Conservation (phyloP, 257 asterid species). For the Datura wrightii region DNA sequence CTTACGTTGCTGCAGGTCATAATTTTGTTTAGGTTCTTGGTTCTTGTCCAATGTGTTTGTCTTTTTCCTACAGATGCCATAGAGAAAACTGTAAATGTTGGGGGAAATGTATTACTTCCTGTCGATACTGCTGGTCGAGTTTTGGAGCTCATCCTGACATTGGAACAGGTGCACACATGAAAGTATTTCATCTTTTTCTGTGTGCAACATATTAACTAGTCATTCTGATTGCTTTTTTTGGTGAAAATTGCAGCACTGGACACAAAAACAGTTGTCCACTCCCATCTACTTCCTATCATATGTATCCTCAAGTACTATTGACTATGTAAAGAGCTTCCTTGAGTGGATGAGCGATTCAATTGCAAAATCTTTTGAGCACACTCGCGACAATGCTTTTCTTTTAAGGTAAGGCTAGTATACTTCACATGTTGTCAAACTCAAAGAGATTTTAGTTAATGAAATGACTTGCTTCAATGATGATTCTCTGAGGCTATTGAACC, state of each 20-base stretch:
- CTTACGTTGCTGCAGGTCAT: not conserved
- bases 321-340: conserved; percentile 91
- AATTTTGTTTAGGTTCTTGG: conserved; percentile 18
- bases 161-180: conserved; percentile 66
- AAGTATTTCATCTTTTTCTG: conserved; percentile 31
- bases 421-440: not conserved
- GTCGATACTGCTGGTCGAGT: conserved; percentile 99
- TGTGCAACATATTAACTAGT: conserved; percentile 31
- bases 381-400: conserved; percentile 90
- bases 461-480: conserved; percentile 7
- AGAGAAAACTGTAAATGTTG: conserved; percentile 66
- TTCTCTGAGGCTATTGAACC: conserved; percentile 19
- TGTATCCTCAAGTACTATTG: conserved; percentile 92
- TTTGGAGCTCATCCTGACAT: conserved; percentile 81
- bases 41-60: not conserved
- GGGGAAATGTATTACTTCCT: conserved; percentile 88
- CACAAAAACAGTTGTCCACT: conserved; percentile 65
- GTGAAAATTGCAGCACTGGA: conserved; percentile 84
- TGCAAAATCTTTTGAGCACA: conserved; percentile 92
- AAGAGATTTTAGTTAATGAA: not conserved
- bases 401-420: conserved; percentile 65
- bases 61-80: conserved; percentile 63
- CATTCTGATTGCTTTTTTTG: conserved; percentile 23
- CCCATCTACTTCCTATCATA: conserved; percentile 88
- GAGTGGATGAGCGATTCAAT: conserved; percentile 99